Percentiles rank a stretch among this genome's conserved stretches.
Conservation (phyloP, 2,329 filamentous ascomycete genomes). For the Scolecobasidium constrictum region DNA sequence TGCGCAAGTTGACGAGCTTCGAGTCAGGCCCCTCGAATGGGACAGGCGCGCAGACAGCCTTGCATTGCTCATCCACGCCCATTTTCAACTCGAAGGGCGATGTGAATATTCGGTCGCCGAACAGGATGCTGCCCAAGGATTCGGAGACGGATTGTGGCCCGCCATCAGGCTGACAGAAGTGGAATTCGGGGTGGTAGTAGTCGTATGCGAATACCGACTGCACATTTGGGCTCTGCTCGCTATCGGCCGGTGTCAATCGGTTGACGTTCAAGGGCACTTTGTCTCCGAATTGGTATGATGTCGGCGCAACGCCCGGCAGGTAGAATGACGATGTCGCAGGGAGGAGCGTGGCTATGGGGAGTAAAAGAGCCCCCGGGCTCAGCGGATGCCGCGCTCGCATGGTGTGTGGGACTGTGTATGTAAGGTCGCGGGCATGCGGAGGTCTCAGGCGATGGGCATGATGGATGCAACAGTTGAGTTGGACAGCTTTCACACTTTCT, state of each 20-base stretch:
- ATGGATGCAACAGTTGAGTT: no score
- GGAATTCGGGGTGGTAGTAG: slow-evolving; percentile 83
- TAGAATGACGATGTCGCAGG: slow-evolving; percentile 61
- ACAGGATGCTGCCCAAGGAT: slow-evolving; percentile 89
- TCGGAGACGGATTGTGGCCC: slow-evolving; percentile 74
- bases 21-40: slow-evolving; percentile 54
- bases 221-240: slow-evolving; percentile 64
- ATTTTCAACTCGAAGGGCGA: slow-evolving; percentile 87
- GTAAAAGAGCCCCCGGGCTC: no score
- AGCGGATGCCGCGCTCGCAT: no score
- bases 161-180: slow-evolving; percentile 72
- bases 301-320: slow-evolving; percentile 88
- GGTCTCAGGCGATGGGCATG: no score
- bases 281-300: slow-evolving; percentile 74
- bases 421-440: no score
- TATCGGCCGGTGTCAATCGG: slow-evolving; percentile 75
- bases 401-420: no score
- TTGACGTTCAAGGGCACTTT: slow-evolving; percentile 85
- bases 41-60: slow-evolving; percentile 57
- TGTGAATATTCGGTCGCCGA: slow-evolving; percentile 95
- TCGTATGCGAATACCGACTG: slow-evolving; percentile 94
- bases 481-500: no score
- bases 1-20: slow-evolving; percentile 71
- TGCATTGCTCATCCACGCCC: slow-evolving; percentile 79
- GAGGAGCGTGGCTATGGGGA: slow-evolving; percentile 25